Base-by-base conservation (phyloP, 192 early-diverging fungal genomes). In the Podochytrium sp. region DNA sequence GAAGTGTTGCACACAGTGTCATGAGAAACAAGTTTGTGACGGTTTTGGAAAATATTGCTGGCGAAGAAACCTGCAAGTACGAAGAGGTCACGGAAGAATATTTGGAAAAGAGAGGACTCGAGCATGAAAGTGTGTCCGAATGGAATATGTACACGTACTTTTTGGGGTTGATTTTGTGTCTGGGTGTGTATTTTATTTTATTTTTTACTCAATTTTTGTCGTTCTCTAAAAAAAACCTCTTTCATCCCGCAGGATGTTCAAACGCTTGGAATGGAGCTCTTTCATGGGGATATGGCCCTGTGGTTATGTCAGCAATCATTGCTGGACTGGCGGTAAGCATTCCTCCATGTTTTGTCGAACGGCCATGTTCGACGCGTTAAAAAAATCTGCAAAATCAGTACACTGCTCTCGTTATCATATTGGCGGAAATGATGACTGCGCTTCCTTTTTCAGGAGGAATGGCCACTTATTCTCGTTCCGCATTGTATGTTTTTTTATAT, bases 341-440 rank as follows among this genome's bases (percentile, higher is more conserved):
- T n/a, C n/a, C n/a, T n/a, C n/a, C n/a, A n/a, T n/a, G n/a, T n/a
- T n/a, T n/a, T n/a, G n/a, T n/a, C n/a, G n/a, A n/a, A n/a, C n/a
- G n/a, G n/a, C n/a, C n/a, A n/a, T n/a, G n/a, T n/a, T n/a, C n/a
- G n/a, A n/a, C n/a, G n/a, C n/a, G n/a, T n/a, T n/a, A n/a, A n/a
- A n/a, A n/a, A n/a, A n/a, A n/a, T n/a, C n/a, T n/a, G n/a, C n/a
- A n/a, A n/a, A n/a, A n/a, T n/a, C n/a, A n/a, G n/a, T 62, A 62
- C 38, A 62, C 60, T 5, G 27, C 32, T 27, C 37, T 62, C 12
- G 37, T 62, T 16, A 38, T 39, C 14, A 67, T 67, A 20, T 5
- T 67, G 3, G 65, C 43, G 16, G 65, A 67, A 50, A 41, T 67
- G 65, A 67, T 67, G 65, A 37, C 42, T 3, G 50, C 50, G 65